Evolutionary conservation across 1,139 yeast species (phyloP), one percentile per base, ranked within the genome.

Genomic region (Yamadazyma taylorii): DNA sequence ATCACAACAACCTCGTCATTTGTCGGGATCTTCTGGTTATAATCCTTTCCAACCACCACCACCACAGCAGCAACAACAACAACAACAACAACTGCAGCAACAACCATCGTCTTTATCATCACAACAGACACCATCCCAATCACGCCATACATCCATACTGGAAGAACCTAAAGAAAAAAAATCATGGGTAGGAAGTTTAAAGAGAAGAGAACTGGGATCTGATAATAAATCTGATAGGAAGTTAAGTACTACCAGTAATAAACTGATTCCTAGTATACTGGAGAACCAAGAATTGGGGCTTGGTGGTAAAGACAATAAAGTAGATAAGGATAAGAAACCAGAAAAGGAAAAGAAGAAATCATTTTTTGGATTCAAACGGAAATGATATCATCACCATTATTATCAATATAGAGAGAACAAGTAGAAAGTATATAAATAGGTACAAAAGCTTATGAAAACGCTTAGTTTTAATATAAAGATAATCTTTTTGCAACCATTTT

Each of bases 131-230:
- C n/a, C n/a, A n/a, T n/a, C n/a, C n/a, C n/a, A n/a, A n/a, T n/a
- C n/a, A n/a, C n/a, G n/a, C 42, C 33, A 24, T 33, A 35, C 30
- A 35, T 5, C 16, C 28, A 24, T 21, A 29, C 21, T 7, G 33
- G 40, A 12, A 24, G 35, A 48, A 24, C 41, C 45, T 4, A 52
- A 51, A 25, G 73, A 66, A 35, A 68, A 69, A 55, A 69, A 69
- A 41, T 60, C 69, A 8, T 69, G 75, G 75, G 69, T 67, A 5
- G 71, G 69, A 0, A 69, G 69, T 1, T 56, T 70, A 30, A 68
- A 66, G 40, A 51, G 69, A 35, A 50, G 64, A 38, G 72, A 67
- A 32, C 58, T 57, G 44, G 59, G 57, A 35, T 41, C 34, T n/a
- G 54, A 43, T 10, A 47, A 41, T 13, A 40, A 46, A 14, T 12